Evolutionary conservation across 768 basidiomycete species (phyloP), one percentile per base, ranked within the genome.

Genomic region (Boletus vinaceobasis): DNA sequence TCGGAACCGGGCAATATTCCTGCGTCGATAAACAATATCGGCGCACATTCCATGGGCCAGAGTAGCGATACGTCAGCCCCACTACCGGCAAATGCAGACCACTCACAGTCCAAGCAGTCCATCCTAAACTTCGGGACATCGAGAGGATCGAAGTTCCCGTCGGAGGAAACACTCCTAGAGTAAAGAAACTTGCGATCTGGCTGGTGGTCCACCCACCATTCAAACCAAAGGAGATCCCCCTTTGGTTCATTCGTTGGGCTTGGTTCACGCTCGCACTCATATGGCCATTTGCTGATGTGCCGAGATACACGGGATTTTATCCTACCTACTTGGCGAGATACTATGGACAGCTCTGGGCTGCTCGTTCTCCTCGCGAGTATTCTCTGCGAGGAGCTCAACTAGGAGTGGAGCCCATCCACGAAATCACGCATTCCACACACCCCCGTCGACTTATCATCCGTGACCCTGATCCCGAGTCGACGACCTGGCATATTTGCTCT

Each of bases 61-160:
- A 46, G 21, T 53, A 64, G 31, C 56, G 65, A 51, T 67, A 67
- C 17, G 54, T 67, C 51, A 69, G 65, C 23, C 50, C 62, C 9
- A 43, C 53, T 21, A 60, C 55, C 5, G 68, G 65, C 21, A 19
- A 7, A 43, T 67, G 68, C 42, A 69, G 21, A 43, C 51, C 21
- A 13, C 65, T 70, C 21, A 0, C 26, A 11, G 56, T 70, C n/a
- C 66, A 70, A 39, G 66, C 60, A 21, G 56, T 67, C 26, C 53
- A 56, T n/a, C 63, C 66, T 8, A 44, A 31, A 1, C 2, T 0
- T 21, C 17, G 8, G 5, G 15, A 8, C 13, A 9, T 5, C 1
- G 33, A 35, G 6, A 14, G 49, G 7, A 33, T 4, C 11, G 59
- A 67, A 27, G 9, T 33, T 5, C 0, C 1, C 0, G 31, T 67